phyloP scores from a whole-genome alignment of 768 basidiomycete species.

The Phaeotremella skinneri region DNA sequence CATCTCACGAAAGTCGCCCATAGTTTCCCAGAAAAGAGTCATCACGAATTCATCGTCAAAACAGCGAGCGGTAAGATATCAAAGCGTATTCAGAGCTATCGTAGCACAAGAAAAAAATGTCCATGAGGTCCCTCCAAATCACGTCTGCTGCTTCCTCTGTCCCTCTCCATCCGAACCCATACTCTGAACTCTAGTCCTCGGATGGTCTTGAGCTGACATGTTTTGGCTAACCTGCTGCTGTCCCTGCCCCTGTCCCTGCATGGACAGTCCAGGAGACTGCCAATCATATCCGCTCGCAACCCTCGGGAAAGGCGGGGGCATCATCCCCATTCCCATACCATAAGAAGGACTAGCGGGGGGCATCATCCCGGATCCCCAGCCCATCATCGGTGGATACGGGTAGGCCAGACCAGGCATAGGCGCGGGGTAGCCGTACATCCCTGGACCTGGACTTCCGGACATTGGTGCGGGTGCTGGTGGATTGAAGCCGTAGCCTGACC shows the following conservation, averaged over 20 bases:
- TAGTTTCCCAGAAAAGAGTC: too few species aligned
- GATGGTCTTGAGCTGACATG: not conserved
- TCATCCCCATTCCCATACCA: slow-evolving; percentile 5
- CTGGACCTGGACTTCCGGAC: not conserved
- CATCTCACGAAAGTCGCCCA: too few species aligned
- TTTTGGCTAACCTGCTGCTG: not conserved
- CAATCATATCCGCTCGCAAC: not conserved
- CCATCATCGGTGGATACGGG: not conserved
- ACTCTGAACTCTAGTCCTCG: slow-evolving; percentile 19
- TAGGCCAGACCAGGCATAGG: slow-evolving; percentile 2
- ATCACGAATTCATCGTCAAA: too few species aligned
- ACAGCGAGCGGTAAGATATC: too few species aligned
- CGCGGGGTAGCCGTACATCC: not conserved
- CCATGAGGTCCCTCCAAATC: not conserved
- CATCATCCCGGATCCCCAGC: not conserved
- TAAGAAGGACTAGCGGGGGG: slow-evolving; percentile 1
- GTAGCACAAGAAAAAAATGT: not conserved
- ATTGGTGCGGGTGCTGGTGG: not conserved
- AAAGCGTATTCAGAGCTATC: too few species aligned
- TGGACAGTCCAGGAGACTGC: not conserved
- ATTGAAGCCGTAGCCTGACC: not conserved
- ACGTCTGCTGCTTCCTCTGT: slow-evolving; percentile 3
- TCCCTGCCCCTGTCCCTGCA: slow-evolving; percentile 7
- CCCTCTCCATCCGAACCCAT: slow-evolving; percentile 10
- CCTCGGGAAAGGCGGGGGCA: not conserved